Percentiles rank a stretch among this genome's conserved stretches.
Conservation (phyloP, 1,284 basidiomycete genomes). For the Paramarasmius palmivorus region DNA sequence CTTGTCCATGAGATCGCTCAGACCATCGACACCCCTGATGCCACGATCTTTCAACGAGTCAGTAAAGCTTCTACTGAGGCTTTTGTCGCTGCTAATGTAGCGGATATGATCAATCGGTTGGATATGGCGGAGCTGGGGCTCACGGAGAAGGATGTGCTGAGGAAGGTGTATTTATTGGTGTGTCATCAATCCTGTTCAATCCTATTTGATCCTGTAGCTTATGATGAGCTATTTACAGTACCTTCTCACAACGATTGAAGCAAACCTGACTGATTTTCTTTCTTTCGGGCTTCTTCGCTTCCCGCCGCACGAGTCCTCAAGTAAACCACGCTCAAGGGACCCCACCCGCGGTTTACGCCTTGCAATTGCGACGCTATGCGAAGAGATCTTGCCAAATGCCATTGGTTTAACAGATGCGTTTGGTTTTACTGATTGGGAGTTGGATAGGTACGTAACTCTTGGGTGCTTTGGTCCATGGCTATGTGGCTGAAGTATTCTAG, state of each 20-base stretch:
- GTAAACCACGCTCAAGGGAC: slow-evolving; percentile 31
- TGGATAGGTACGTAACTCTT: slow-evolving; percentile 55
- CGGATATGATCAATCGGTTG: slow-evolving; percentile 43
- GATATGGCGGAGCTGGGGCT: slow-evolving; percentile 19
- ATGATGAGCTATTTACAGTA: slow-evolving; percentile 40
- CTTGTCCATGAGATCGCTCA: slow-evolving; percentile 51
- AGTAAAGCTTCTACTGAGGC: slow-evolving; percentile 68
- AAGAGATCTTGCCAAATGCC: slow-evolving; percentile 61
- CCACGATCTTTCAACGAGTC: slow-evolving; percentile 56
- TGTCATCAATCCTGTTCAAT: slow-evolving; percentile 22
- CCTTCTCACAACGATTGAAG: slow-evolving; percentile 59
- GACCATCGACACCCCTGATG: slow-evolving; percentile 41
- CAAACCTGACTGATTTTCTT: slow-evolving; percentile 57
- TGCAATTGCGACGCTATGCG: slow-evolving; percentile 51
- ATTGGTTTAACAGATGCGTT: slow-evolving; percentile 77
- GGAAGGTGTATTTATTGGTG: slow-evolving; percentile 52
- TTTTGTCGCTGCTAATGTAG: slow-evolving; percentile 58
- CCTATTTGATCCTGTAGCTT: not conserved
- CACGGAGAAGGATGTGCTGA: slow-evolving; percentile 37
- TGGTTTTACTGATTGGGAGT: slow-evolving; percentile 76
- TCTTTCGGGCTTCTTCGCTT: slow-evolving; percentile 47
- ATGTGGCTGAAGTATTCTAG: slow-evolving; percentile 27
- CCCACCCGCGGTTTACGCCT: slow-evolving; percentile 53
- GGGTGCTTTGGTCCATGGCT: not conserved
- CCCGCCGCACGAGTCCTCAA: slow-evolving; percentile 12